phyloP scores from a whole-genome alignment of 2,329 filamentous ascomycete genomes.

The Esteya vermicola region DNA sequence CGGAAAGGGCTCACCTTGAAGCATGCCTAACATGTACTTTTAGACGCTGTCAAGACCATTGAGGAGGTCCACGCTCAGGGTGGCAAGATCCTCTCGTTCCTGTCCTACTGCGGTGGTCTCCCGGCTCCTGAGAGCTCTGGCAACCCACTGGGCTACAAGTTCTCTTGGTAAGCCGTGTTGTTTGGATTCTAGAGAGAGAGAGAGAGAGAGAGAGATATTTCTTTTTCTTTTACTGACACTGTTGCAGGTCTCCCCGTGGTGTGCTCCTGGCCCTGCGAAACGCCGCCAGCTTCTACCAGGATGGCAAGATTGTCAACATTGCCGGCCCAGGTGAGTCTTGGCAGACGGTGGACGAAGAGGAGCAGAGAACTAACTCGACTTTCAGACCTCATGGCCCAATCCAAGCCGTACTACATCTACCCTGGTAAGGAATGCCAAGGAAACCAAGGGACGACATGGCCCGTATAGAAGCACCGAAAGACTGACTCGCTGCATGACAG shows the following conservation, averaged over 20 bases:
- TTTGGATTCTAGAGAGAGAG: neutral
- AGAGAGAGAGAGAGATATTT: neutral
- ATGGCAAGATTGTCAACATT: slow-evolving; percentile 59
- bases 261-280: slow-evolving; percentile 80
- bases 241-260: slow-evolving; percentile 50
- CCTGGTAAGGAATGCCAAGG: too few species aligned
- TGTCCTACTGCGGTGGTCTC: slow-evolving; percentile 74
- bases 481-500: too few species aligned
- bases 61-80: slow-evolving; percentile 74
- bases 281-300: slow-evolving; percentile 68
- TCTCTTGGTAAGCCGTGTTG: slow-evolving; percentile 41
- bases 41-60: slow-evolving; percentile 79
- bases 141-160: slow-evolving; percentile 91
- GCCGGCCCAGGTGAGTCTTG: slow-evolving; percentile 26
- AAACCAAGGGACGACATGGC: too few species aligned
- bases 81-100: slow-evolving; percentile 72
- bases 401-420: slow-evolving; percentile 86
- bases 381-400: slow-evolving; percentile 66
- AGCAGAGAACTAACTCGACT: too few species aligned
- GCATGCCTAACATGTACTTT: neutral
- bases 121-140: slow-evolving; percentile 59
- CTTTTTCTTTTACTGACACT: neutral
- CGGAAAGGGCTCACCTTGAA: neutral
- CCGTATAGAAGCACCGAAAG: too few species aligned
- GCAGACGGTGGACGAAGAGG: too few species aligned